Percentiles rank a stretch among this genome's conserved stretches.
phyloP scores from a whole-genome alignment of 768 basidiomycete genomes.

The Obba rivulosa region DNA sequence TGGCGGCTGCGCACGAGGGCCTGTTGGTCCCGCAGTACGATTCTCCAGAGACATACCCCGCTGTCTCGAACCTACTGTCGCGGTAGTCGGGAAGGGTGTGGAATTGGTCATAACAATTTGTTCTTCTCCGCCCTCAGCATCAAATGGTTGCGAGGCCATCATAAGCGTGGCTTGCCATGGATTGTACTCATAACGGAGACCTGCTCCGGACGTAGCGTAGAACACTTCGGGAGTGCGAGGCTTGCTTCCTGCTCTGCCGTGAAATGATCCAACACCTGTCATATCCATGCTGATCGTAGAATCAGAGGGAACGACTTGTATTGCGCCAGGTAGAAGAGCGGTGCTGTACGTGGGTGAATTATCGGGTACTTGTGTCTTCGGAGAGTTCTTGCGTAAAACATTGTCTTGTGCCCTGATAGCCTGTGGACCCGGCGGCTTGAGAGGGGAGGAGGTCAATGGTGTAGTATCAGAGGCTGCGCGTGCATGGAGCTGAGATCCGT shows the following conservation, averaged over 20 bases:
- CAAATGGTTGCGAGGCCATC: not conserved
- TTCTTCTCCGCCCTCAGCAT: not conserved
- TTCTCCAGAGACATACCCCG: not conserved
- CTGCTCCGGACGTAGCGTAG: constrained; percentile 12
- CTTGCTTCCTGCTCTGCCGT: constrained; percentile 11
- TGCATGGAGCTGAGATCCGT: not conserved
- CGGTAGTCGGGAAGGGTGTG: not conserved
- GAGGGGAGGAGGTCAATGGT: constrained; percentile 12
- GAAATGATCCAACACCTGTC: constrained; percentile 55
- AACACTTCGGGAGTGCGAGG: constrained; percentile 17
- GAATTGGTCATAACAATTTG: not conserved
- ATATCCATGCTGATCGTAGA: constrained; percentile 56
- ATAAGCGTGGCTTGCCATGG: constrained; percentile 10
- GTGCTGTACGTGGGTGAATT: too few relatives aligned
- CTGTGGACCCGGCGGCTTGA: constrained; percentile 17
- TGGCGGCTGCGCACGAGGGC: not conserved
- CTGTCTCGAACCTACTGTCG: not conserved
- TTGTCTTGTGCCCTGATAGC: constrained; percentile 25
- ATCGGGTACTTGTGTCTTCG: constrained; percentile 52
- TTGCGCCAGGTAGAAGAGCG: too few relatives aligned
- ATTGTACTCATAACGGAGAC: constrained; percentile 6
- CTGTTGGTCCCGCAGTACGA: too few relatives aligned
- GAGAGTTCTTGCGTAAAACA: constrained; percentile 56
- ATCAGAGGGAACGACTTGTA: constrained; percentile 14
- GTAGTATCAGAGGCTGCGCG: not conserved